Conservation (phyloP, 371 early-diverging fungal genomes). For the Mortierella sp. region DNA sequence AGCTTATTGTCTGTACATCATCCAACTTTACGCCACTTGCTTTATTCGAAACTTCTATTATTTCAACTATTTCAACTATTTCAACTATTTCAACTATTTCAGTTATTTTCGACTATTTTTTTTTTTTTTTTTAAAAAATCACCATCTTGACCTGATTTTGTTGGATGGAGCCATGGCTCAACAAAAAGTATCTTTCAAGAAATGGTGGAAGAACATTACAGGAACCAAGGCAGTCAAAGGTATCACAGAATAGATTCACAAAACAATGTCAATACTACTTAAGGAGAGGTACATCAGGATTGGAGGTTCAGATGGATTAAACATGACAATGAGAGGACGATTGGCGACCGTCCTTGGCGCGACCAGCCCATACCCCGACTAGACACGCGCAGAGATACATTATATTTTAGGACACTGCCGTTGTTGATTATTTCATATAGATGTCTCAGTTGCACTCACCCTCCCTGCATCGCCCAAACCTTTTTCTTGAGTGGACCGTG, state of each 20-base stretch:
- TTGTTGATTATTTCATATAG: not conserved
- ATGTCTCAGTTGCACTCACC: conserved; percentile 3
- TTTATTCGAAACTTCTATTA: not conserved
- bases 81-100: too few species aligned
- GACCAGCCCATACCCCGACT: not conserved
- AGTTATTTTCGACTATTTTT: too few species aligned
- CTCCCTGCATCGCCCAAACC: conserved; percentile 6
- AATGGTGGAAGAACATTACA: conserved; percentile 57
- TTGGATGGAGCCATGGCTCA: conserved; percentile 51
- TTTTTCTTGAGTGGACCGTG: not conserved
- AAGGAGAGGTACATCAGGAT: too few species aligned
- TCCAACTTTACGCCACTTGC: not conserved
- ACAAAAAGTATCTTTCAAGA: conserved; percentile 53
- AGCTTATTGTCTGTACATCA: not conserved
- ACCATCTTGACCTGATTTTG: not conserved
- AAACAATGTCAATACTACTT: not conserved
- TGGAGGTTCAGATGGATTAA: not conserved
- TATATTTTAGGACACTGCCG: conserved; percentile 1
- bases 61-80: not conserved
- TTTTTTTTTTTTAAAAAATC: conserved; percentile 5
- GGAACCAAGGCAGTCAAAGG: conserved; percentile 54
- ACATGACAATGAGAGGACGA: not conserved
- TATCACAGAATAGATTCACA: conserved; percentile 12
- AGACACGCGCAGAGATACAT: not conserved
- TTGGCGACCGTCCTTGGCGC: not conserved